Evolutionary conservation across 345 rosid genomes (phyloP), one percentile per base, ranked within the genome.

Genomic region (Linum usitatissimum): DNA sequence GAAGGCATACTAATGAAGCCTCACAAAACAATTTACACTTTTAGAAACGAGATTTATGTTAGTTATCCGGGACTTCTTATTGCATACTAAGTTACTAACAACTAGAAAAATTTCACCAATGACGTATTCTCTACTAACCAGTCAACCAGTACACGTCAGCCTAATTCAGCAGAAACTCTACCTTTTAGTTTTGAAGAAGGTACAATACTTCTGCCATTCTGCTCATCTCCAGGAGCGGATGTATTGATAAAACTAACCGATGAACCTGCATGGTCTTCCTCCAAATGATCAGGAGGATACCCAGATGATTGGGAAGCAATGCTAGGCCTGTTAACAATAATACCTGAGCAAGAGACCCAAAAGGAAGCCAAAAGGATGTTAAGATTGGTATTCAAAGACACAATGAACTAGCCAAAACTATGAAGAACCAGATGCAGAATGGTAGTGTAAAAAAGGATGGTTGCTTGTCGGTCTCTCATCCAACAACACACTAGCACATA

Each of bases 121-220:
- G 51, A n/a, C 13, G 4, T 15, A 12, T 15, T 10, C 14, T 45
- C 17, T 10, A 4, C 14, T 10, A 23, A 45, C 51, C 10, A 5
- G 51, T 6, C 15, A 45, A 13, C 13, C 51, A 1, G 14, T 10
- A 45, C 14, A 45, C 15, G 3, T 10, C 14, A 7, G 10, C 51
- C 14, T 10, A 45, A 15, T 15, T 15, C 51, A 10, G 51, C 3
- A 45, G 14, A 5, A 6, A 65, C 31, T 18, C 10, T 67, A 78
- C 83, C 85, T 83, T 71, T 73, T 30, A 20, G 62, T 55, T 62
- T 62, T 63, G 80, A 54, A 61, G 76, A 76, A 18, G 64, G 45
- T 19, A 42, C 40, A 55, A 14, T 53, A 17, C 62, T 61, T 56
- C 51, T 66, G 38, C 61, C 57, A 42, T 23, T 60, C 63, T 59